Conservation (phyloP, 306 rosid genomes). For the Pyrus communis region DNA sequence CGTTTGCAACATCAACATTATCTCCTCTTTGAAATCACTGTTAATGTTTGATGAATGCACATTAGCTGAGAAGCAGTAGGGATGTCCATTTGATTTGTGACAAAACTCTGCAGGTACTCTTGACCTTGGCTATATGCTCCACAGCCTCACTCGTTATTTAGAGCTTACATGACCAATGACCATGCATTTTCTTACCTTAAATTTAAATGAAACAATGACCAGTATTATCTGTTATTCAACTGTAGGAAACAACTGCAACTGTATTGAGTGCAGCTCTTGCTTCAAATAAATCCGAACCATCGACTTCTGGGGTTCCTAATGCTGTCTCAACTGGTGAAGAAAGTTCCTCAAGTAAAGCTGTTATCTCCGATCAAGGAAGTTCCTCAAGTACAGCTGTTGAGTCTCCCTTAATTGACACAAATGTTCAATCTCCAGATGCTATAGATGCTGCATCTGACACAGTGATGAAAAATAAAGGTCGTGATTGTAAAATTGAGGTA, state of each 20-base stretch:
- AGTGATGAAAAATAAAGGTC: slow-evolving; percentile 6
- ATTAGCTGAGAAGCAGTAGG: neutral
- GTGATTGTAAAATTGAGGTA: slow-evolving; percentile 25
- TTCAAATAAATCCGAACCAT: slow-evolving; percentile 35
- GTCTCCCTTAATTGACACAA: slow-evolving; percentile 4
- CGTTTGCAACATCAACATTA: neutral
- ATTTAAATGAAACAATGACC: neutral
- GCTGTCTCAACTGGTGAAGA: slow-evolving; percentile 14
- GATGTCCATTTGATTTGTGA: neutral
- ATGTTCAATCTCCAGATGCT: slow-evolving; percentile 15
- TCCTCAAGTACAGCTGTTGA: slow-evolving; percentile 8
- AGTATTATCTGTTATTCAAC: slow-evolving; percentile 1
- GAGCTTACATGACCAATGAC: neutral
- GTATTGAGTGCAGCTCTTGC: slow-evolving; percentile 51
- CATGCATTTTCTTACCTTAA: neutral
- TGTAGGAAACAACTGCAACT: slow-evolving; percentile 49
- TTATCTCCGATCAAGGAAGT: slow-evolving; percentile 13
- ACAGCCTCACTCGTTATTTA: neutral
- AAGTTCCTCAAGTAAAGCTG: slow-evolving; percentile 21
- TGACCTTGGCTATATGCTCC: neutral
- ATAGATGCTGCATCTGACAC: slow-evolving; percentile 4
- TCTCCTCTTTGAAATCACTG: neutral
- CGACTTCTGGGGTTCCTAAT: slow-evolving; percentile 22
- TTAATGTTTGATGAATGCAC: neutral
- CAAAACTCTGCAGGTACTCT: neutral